Base-by-base conservation (phyloP, 2,329 filamentous ascomycete genomes). In the Alternaria brassicicola region DNA sequence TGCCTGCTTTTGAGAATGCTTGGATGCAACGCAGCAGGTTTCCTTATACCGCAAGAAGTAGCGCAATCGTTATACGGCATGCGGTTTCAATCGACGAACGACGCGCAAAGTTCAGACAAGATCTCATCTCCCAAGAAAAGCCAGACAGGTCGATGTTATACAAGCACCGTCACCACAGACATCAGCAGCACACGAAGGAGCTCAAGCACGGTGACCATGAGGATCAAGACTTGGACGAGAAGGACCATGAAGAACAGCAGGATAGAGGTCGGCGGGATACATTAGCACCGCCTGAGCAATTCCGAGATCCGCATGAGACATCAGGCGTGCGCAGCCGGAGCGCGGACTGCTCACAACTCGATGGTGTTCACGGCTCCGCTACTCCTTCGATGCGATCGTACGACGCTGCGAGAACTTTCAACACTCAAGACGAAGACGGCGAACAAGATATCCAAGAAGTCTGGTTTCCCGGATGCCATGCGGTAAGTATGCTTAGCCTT, bases 1-100 rank as follows among this genome's bases (percentile, higher is more conserved):
- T 93, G 0, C 90, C 90, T 1, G 83, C 85, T 3, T 95, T 95
- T 58, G 91, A 95, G 75, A 85, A 81, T 43, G 83, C 81, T 2
- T 91, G 88, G 86, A 93, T 94, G 89, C 86, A 91, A 70, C 85
- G 91, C 35, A 91, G 63, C 57, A 92, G 89, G 71, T 92, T 92
- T 39, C 90, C 90, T 0, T 90, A 89, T 70, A 85, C 83, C 0
- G 83, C 84, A 19, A 79, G 81, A 55, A 84, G 81, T 63, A 82
- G 83, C 3, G 84, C 84, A 4, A 80, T 77, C 49, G 84, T 89
- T 0, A 88, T 91, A 51, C 83, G 89, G 0, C 89, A 91, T 61
- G 88, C 88, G 1, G 88, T 91, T 1, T 86, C 86, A 17, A 90
- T 91, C 55, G 88, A 91, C 61, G 89, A 91, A 73, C 81, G 88